Conservation (phyloP, 495 filamentous ascomycete species). For the Xylaria sp. region DNA sequence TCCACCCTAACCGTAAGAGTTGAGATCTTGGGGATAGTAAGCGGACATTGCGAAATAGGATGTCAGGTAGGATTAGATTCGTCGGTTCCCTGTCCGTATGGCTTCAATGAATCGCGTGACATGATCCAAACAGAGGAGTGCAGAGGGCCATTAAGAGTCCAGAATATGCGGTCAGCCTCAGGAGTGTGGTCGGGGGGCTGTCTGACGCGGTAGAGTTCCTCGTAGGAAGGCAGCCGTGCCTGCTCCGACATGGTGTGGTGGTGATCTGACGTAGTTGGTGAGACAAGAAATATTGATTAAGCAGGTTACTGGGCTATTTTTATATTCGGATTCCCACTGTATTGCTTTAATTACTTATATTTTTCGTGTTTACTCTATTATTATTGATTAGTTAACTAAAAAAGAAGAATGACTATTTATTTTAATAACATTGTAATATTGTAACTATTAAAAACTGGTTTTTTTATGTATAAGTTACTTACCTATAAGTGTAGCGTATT, state of each 20-base stretch:
- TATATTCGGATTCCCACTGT: no score
- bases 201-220: background rate
- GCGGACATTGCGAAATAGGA: slow-evolving; percentile 28
- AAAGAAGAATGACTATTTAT: no score
- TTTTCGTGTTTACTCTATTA: no score
- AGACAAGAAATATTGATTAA: no score
- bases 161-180: slow-evolving; percentile 25
- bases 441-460: no score
- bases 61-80: slow-evolving; percentile 23
- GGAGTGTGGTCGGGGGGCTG: background rate
- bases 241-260: slow-evolving; percentile 5
- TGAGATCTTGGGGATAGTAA: slow-evolving; percentile 32
- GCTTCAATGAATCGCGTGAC: slow-evolving; percentile 14
- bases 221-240: background rate
- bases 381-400: no score
- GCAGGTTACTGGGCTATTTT: no score
- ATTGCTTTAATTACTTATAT: no score
- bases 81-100: slow-evolving; percentile 19
- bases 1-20: slow-evolving; percentile 24
- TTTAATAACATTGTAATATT: no score
- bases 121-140: slow-evolving; percentile 29
- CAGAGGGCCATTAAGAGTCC: slow-evolving; percentile 33
- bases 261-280: background rate
- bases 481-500: no score
- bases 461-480: no score